phyloP scores from a whole-genome alignment of 1,284 basidiomycete genomes.

The Marasmius oreades region DNA sequence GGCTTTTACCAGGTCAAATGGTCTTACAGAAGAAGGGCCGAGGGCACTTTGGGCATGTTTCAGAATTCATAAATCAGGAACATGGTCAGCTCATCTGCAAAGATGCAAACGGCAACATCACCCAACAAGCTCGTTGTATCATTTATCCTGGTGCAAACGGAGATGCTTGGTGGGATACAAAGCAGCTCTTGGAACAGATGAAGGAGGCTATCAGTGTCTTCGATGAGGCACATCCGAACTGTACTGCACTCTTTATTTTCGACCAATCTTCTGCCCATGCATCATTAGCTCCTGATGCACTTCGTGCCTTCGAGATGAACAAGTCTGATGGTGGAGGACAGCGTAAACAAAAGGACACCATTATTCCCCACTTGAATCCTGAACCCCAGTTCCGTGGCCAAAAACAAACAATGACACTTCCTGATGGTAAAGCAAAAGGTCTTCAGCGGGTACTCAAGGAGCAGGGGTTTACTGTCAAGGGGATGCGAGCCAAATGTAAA shows the following conservation, averaged over 20 bases:
- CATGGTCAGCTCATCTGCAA: constrained; percentile 18
- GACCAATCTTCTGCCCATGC: constrained; percentile 30
- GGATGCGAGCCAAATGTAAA: constrained; percentile 19
- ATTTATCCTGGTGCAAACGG: constrained; percentile 21
- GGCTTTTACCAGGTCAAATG: background rate
- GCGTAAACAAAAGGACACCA: constrained; percentile 21
- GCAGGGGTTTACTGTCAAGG: constrained; percentile 21
- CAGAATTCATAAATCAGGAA: constrained; percentile 18
- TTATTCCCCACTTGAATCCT: constrained; percentile 26
- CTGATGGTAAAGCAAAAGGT: constrained; percentile 21
- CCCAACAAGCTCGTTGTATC: constrained; percentile 16
- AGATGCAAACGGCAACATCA: constrained; percentile 17
- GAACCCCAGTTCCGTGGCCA: constrained; percentile 14
- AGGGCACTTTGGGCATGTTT: constrained; percentile 19
- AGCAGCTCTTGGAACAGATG: constrained; percentile 21
- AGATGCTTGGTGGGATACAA: background rate
- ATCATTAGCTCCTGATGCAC: constrained; percentile 23
- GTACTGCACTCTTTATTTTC: constrained; percentile 27
- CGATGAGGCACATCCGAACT: constrained; percentile 21
- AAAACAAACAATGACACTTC: constrained; percentile 23
- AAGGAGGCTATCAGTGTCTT: constrained; percentile 23
- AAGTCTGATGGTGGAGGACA: constrained; percentile 27
- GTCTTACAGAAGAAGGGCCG: constrained; percentile 22
- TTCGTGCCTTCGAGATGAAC: constrained; percentile 29
- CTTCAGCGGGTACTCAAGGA: constrained; percentile 24